phyloP scores from a whole-genome alignment of 345 rosid genomes.

The Linum trigynum region DNA sequence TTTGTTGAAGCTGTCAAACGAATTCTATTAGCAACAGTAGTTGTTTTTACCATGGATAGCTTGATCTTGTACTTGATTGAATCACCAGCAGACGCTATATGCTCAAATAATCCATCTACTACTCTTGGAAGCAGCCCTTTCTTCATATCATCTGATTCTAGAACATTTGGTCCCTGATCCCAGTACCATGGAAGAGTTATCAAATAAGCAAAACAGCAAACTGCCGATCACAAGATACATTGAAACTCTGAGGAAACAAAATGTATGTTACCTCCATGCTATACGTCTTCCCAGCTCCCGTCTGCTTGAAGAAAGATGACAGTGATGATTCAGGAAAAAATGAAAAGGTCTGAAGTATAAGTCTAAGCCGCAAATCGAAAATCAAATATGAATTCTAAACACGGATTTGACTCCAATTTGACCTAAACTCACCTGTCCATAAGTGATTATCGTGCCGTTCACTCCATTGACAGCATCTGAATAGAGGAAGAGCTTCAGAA shows the following conservation, averaged over 20 bases:
- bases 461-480: constrained; percentile 57
- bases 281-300: constrained; percentile 91
- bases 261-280: constrained; percentile 61
- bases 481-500: constrained; percentile 1
- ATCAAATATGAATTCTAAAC: neutral
- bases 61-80: constrained; percentile 39
- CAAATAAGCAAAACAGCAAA: constrained; percentile 1
- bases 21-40: neutral
- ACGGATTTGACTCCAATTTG: neutral
- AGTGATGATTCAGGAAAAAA: neutral
- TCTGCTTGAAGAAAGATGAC: constrained; percentile 36
- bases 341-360: neutral
- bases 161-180: constrained; percentile 53
- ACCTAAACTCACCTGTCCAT: constrained; percentile 57
- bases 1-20: neutral
- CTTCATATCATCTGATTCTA: constrained; percentile 41
- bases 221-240: neutral
- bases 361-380: neutral
- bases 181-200: constrained; percentile 2
- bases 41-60: constrained; percentile 61
- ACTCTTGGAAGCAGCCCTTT: constrained; percentile 73
- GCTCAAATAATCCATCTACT: constrained; percentile 56
- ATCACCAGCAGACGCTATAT: constrained; percentile 34
- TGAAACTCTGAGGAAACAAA: neutral
- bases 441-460: constrained; percentile 77